These are phyloP conservation scores for Sambucus nigra DNA, from an alignment of 129 eudicot genomes.

Conservation along the genomic window DNA sequence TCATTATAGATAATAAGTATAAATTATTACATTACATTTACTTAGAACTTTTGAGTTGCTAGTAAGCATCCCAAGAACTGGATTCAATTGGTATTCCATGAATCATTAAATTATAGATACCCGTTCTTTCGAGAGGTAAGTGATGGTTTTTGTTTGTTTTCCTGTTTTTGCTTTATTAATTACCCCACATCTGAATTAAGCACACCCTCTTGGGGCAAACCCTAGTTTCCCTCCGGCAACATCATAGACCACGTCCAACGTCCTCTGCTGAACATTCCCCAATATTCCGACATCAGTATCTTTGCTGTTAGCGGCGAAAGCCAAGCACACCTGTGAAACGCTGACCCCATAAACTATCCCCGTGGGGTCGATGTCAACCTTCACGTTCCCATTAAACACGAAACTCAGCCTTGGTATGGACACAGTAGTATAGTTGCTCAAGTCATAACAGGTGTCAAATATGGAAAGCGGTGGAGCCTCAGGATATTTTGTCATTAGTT, in stretches of 20 bases:
- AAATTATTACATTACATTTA: too few species aligned
- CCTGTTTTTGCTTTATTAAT: too few species aligned
- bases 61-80: too few species aligned
- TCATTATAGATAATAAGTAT: too few species aligned
- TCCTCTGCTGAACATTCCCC: constrained; percentile 72
- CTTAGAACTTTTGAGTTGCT: too few species aligned
- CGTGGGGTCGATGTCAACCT: constrained; percentile 15
- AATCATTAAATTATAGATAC: too few species aligned
- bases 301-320: constrained; percentile 57
- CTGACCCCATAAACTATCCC: constrained; percentile 30
- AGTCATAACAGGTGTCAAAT: constrained; percentile 74
- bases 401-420: constrained; percentile 36
- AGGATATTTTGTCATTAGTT: constrained; percentile 45
- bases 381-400: constrained; percentile 35
- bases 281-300: constrained; percentile 34
- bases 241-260: constrained; percentile 61
- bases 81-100: too few species aligned
- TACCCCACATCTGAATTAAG: constrained; percentile 13
- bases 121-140: too few species aligned
- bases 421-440: constrained; percentile 31
- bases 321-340: constrained; percentile 38
- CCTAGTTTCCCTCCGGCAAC: constrained; percentile 69
- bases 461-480: constrained; percentile 36
- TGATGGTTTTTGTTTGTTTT: too few species aligned
- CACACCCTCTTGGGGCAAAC: constrained; percentile 61